A percentile compares a stretch with the other conserved stretches of the same genome.
Conservation (phyloP, 306 rosid species). For the Argentina anserina region DNA sequence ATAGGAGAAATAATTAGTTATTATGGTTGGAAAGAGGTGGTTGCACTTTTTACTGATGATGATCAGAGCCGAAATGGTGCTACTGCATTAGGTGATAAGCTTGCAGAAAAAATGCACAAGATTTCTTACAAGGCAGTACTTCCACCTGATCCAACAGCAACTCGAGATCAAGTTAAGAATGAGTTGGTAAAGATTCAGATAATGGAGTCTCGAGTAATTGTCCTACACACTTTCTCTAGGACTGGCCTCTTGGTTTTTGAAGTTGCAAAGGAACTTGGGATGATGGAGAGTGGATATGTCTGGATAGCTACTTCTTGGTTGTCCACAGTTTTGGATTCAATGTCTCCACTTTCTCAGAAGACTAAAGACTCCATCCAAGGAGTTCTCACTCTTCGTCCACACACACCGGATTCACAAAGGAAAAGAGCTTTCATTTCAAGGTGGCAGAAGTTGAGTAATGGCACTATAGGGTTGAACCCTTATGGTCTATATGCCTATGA, state of each 20-base stretch:
- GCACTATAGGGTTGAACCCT: constrained; percentile 48
- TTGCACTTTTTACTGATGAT: constrained; percentile 42
- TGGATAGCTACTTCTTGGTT: constrained; percentile 56
- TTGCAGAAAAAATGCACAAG: constrained; percentile 33
- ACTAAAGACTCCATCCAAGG: constrained; percentile 40
- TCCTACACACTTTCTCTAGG: constrained; percentile 33
- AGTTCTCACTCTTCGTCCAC: constrained; percentile 47
- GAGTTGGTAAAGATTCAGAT: constrained; percentile 25
- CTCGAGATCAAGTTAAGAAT: constrained; percentile 21
- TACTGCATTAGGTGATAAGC: constrained; percentile 37
- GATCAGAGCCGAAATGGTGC: constrained; percentile 48
- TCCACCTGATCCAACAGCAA: constrained; percentile 44
- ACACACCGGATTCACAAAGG: constrained; percentile 33
- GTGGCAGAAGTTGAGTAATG: constrained; percentile 50
- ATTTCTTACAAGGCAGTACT: constrained; percentile 44
- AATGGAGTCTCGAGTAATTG: constrained; percentile 43
- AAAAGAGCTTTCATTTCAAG: constrained; percentile 33
- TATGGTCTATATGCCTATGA: constrained; percentile 55
- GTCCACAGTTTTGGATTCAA: constrained; percentile 48
- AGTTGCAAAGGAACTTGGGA: constrained; percentile 39
- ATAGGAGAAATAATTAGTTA: constrained; percentile 39
- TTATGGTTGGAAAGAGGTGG: constrained; percentile 38
- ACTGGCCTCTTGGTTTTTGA: constrained; percentile 44
- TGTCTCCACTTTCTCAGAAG: constrained; percentile 28
- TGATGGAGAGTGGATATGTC: constrained; percentile 46